Percentiles rank a stretch among this genome's conserved stretches.
These are phyloP conservation scores for Porcisia hertigi DNA, from an alignment of 208 protist species.

Conservation along the genomic window DNA sequence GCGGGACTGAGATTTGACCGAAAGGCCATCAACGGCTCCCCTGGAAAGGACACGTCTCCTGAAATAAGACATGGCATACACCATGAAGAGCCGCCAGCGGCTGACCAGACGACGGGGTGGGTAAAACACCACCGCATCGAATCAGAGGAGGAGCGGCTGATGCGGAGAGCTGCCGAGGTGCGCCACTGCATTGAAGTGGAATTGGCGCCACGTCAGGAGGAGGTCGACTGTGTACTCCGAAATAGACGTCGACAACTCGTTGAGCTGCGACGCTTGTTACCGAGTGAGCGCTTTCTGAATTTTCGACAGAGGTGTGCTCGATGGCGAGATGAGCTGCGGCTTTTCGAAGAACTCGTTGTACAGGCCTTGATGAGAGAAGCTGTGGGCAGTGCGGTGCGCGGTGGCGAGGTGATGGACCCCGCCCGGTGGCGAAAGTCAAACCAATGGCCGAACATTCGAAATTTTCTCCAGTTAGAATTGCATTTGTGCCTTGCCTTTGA, in stretches of 20 bases:
- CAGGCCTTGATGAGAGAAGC: slow-evolving; percentile 25
- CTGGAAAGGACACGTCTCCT: background rate
- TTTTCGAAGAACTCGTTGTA: slow-evolving; percentile 38
- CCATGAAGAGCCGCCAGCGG: background rate
- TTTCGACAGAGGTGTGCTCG: slow-evolving; percentile 16
- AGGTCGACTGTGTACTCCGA: slow-evolving; percentile 8
- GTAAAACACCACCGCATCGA: background rate
- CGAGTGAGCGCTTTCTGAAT: slow-evolving; percentile 6
- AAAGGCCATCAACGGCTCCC: background rate
- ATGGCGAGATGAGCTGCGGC: slow-evolving; percentile 1
- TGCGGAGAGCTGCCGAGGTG: slow-evolving; percentile 7
- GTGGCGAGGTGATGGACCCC: background rate
- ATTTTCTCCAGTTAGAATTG: slow-evolving; percentile 23
- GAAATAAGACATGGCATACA: background rate
- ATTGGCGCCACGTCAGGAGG: slow-evolving; percentile 17
- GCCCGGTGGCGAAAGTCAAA: slow-evolving; percentile 30
- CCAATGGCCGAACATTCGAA: slow-evolving; percentile 21
- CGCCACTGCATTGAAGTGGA: slow-evolving; percentile 5
- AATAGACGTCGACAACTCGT: slow-evolving; percentile 2
- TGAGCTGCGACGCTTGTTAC: slow-evolving; percentile 14
- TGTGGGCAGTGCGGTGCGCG: slow-evolving; percentile 7
- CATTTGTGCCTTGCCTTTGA: background rate
- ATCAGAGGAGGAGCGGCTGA: slow-evolving; percentile 17
- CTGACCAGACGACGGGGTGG: background rate
- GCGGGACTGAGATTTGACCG: slow-evolving; percentile 15